Evolutionary conservation across 306 rosid species (phyloP).

Genomic region (Dryas alaskensis): DNA sequence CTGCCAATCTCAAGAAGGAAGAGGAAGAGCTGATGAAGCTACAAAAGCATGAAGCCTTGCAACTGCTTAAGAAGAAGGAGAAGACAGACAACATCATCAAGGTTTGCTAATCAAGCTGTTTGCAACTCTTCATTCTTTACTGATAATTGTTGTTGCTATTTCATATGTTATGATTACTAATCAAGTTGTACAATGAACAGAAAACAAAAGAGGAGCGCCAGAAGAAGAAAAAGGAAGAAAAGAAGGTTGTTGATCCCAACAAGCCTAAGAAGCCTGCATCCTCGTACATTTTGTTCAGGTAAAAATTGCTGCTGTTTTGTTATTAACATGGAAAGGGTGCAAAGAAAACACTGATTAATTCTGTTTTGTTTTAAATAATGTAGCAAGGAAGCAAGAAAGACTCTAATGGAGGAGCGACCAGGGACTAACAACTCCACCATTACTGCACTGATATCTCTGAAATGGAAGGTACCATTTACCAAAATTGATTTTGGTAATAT

Average conservation of each 20-base stretch:
- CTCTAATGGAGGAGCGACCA: slow-evolving; percentile 55
- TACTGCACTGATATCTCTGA: slow-evolving; percentile 61
- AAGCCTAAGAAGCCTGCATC: slow-evolving; percentile 86
- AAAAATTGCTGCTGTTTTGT: neutral
- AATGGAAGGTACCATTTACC: slow-evolving; percentile 61
- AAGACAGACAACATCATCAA: slow-evolving; percentile 76
- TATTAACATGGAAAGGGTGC: neutral
- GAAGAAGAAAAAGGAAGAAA: slow-evolving; percentile 66
- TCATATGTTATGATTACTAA: neutral
- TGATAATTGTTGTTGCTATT: neutral
- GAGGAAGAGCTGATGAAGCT: slow-evolving; percentile 77
- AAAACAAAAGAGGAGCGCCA: slow-evolving; percentile 58
- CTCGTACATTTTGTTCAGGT: slow-evolving; percentile 71
- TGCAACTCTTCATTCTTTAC: too few species aligned
- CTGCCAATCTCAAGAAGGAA: slow-evolving; percentile 56
- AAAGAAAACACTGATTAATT: neutral
- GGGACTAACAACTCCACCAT: slow-evolving; percentile 48
- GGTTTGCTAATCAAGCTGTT: slow-evolving; percentile 31
- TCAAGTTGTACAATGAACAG: slow-evolving; percentile 25
- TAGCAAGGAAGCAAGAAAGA: slow-evolving; percentile 78
- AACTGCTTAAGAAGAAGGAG: slow-evolving; percentile 83
- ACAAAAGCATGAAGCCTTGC: slow-evolving; percentile 84
- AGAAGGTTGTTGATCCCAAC: slow-evolving; percentile 66
- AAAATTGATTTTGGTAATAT: neutral
- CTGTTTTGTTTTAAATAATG: neutral